Percentiles rank a stretch among this genome's conserved stretches.
These are phyloP conservation scores for Mycosphaerella sp. DNA, from an alignment of 2,329 filamentous ascomycete species.

Conservation along the genomic window DNA sequence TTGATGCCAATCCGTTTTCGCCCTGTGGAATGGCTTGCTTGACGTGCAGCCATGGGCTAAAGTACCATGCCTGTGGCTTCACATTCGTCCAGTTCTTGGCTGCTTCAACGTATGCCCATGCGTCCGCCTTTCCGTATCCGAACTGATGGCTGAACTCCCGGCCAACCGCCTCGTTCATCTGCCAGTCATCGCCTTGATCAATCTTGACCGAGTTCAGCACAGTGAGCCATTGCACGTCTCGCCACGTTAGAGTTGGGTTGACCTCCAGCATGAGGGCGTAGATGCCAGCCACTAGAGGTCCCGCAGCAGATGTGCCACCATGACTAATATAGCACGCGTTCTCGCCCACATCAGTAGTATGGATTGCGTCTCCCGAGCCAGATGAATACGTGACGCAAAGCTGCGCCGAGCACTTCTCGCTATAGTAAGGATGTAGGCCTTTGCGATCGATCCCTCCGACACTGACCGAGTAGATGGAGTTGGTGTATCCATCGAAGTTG, in stretches of 20 bases:
- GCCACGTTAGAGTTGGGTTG: constrained; percentile 82
- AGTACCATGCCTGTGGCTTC: constrained; percentile 93
- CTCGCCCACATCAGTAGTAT: constrained; percentile 86
- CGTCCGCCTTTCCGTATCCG: constrained; percentile 93
- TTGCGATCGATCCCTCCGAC: constrained; percentile 86
- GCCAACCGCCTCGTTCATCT: constrained; percentile 65
- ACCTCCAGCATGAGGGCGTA: constrained; percentile 81
- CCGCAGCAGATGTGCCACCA: constrained; percentile 91
- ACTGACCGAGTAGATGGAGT: constrained; percentile 98
- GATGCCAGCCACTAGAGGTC: constrained; percentile 84
- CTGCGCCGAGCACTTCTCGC: constrained; percentile 90
- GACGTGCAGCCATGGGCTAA: constrained; percentile 89
- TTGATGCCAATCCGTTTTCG: constrained; percentile 66
- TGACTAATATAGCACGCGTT: constrained; percentile 75
- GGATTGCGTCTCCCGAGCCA: constrained; percentile 79
- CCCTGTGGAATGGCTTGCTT: constrained; percentile 81
- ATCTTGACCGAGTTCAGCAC: constrained; percentile 78
- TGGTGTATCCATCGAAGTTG: constrained; percentile 99
- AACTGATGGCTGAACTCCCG: constrained; percentile 90
- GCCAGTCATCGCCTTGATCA: constrained; percentile 72
- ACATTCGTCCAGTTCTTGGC: constrained; percentile 82
- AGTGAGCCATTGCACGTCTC: constrained; percentile 88
- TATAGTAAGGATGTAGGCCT: constrained; percentile 90
- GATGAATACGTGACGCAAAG: constrained; percentile 96
- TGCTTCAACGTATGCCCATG: constrained; percentile 73